Conservation (phyloP, 495 filamentous ascomycete genomes). For the Letharia lupina region DNA sequence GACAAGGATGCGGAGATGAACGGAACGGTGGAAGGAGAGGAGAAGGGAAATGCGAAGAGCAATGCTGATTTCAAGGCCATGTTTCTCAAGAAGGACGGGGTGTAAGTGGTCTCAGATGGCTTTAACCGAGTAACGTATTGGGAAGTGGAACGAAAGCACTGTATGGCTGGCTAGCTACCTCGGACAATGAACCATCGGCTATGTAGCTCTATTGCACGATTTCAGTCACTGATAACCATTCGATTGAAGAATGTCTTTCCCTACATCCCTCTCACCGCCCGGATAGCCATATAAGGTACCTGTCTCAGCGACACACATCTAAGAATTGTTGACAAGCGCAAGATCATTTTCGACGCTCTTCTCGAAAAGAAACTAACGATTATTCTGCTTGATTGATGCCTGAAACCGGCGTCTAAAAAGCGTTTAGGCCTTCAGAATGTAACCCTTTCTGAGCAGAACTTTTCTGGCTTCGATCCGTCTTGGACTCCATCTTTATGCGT, state of each 20-base stretch:
- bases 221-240: background rate
- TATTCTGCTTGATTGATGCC: too few species aligned
- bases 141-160: background rate
- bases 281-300: too few species aligned
- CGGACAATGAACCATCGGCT: background rate
- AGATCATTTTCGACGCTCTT: too few species aligned
- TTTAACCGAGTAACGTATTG: background rate
- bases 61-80: slow-evolving; percentile 85
- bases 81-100: slow-evolving; percentile 39
- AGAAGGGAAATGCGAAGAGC: slow-evolving; percentile 44
- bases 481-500: too few species aligned
- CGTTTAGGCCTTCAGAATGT: too few species aligned
- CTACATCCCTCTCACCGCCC: background rate
- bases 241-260: background rate
- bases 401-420: too few species aligned
- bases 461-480: too few species aligned
- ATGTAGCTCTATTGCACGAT: background rate
- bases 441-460: too few species aligned
- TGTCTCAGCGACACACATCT: too few species aligned
- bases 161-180: background rate
- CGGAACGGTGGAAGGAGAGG: slow-evolving; percentile 22
- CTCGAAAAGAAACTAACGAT: too few species aligned
- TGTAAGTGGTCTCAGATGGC: background rate
- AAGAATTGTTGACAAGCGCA: too few species aligned
- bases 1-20: slow-evolving; percentile 25